Evolutionary conservation across 2,329 filamentous ascomycete species (phyloP), one percentile per base, ranked within the genome.

Genomic region (Cordyceps fumosorosea): DNA sequence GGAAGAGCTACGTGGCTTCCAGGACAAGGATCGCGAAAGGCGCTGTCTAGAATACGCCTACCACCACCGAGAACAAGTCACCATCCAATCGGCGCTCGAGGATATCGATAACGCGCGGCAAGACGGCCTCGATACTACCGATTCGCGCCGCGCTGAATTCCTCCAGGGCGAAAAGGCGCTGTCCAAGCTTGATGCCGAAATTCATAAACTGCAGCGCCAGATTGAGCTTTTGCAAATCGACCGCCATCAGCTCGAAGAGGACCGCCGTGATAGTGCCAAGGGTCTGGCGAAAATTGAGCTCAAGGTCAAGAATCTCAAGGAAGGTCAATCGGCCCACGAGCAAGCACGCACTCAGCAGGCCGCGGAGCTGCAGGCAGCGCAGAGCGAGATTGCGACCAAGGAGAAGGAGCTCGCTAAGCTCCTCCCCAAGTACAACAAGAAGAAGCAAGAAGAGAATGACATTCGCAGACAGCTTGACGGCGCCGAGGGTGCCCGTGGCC

Each of bases 21-120:
- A 98, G 74, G 92, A 96, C 64, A 96, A 96, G 73, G 95, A 99
- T 69, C 87, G 90, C 63, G 93, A 99, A 74, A 86, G 92, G 63
- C 84, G 93, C 66, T 97, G 93, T 72, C 81, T 99, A 52, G 91
- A 98, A 74, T 98, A 98, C 72, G 95, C 93, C 0, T 93, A 96
- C 69, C 92, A 96, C 75, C 88, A 95, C 67, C 88, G 91, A 65
- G 91, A 97, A 70, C 92, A 98, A 72, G 84, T 88, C 20, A 88
- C 89, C 24, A 86, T 96, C 42, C 82, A 89, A 63, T 84, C 86
- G 51, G 86, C 89, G 3, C 82, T 99, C 20, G 90, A 95, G 60
- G 87, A 88, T 62, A 86, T 99, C 47, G 93, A 98, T 67, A 88
- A 89, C 63, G 85, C 87, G 56, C 85, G 93, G 59, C 89, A 92